phyloP scores from a whole-genome alignment of 2,329 filamentous ascomycete genomes.

The Gyromitra esculenta region DNA sequence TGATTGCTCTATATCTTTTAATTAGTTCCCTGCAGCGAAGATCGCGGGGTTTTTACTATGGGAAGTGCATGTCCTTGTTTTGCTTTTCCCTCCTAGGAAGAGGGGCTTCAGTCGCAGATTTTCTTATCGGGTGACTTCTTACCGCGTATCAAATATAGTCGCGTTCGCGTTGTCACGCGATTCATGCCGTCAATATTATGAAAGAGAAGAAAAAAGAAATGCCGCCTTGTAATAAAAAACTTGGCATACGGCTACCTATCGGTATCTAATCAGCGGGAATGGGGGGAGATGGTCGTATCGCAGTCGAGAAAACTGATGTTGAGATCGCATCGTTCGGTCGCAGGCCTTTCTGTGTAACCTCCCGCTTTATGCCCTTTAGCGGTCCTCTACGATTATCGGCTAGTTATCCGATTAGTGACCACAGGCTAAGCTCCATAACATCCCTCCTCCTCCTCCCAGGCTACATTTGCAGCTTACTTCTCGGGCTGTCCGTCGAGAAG shows the following conservation, averaged over 20 bases:
- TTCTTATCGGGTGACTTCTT: conserved; percentile 44
- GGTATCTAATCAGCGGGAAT: conserved; percentile 32
- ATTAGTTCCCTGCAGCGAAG: conserved; percentile 38
- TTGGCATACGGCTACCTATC: conserved; percentile 47
- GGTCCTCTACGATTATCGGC: conserved; percentile 19
- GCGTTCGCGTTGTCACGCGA: conserved; percentile 51
- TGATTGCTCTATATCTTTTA: conserved; percentile 23
- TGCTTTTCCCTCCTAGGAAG: conserved; percentile 22
- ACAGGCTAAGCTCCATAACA: conserved; percentile 23
- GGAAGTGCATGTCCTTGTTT: conserved; percentile 28
- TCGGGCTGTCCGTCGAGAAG: conserved; percentile 4
- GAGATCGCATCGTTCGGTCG: conserved; percentile 38
- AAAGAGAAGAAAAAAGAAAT: conserved; percentile 5
- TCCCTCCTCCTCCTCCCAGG: conserved; percentile 11
- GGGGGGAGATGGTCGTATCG: conserved; percentile 41
- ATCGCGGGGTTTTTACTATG: conserved; percentile 21
- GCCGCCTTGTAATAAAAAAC: conserved; percentile 30
- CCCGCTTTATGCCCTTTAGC: neutral
- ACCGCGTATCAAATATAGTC: conserved; percentile 47
- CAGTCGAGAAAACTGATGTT: conserved; percentile 24
- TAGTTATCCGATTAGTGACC: conserved; percentile 42
- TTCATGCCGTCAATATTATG: conserved; percentile 43
- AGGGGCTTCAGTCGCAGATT: conserved; percentile 29
- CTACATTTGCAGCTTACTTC: conserved; percentile 16
- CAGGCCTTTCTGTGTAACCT: conserved; percentile 35